phyloP scores from a whole-genome alignment of 352 stramenopile genomes.

The Globisporangium parvum region DNA sequence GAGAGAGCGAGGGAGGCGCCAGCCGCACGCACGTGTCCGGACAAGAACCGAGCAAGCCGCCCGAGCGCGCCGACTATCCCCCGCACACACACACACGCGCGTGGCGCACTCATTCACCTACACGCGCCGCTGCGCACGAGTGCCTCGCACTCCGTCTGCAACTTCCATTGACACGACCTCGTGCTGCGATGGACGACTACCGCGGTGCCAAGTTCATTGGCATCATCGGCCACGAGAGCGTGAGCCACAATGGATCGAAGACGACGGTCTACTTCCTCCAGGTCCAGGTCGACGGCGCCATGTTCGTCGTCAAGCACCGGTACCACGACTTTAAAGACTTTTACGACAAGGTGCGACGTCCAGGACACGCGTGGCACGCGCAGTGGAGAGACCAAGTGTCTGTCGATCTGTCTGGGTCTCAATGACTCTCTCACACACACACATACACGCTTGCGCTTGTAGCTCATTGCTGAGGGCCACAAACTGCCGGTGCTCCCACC shows the following conservation, averaged over 20 bases:
- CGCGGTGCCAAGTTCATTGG: constrained; percentile 72
- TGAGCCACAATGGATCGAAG: constrained; percentile 85
- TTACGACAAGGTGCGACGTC: constrained; percentile 79
- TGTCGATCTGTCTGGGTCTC: no score
- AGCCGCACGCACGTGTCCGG: not conserved
- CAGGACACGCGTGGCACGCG: no score
- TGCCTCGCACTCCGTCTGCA: no score
- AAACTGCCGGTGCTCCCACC: constrained; percentile 76
- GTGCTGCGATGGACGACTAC: constrained; percentile 33
- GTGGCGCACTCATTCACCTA: not conserved
- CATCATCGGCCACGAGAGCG: constrained; percentile 84
- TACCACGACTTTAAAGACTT: constrained; percentile 89
- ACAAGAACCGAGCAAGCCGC: not conserved
- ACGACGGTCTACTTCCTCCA: constrained; percentile 84
- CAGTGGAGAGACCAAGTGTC: no score
- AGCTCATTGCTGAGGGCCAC: constrained; percentile 69
- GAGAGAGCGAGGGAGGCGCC: not conserved
- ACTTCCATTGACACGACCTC: no score
- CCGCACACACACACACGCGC: not conserved
- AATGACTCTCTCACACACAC: not conserved
- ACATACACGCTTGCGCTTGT: constrained; percentile 3
- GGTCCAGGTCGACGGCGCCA: constrained; percentile 65
- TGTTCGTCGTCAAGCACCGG: constrained; percentile 77
- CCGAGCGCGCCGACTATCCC: no score
- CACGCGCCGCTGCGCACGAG: no score